Conservation (phyloP, 306 rosid species). For the Vachellia collinsii region DNA sequence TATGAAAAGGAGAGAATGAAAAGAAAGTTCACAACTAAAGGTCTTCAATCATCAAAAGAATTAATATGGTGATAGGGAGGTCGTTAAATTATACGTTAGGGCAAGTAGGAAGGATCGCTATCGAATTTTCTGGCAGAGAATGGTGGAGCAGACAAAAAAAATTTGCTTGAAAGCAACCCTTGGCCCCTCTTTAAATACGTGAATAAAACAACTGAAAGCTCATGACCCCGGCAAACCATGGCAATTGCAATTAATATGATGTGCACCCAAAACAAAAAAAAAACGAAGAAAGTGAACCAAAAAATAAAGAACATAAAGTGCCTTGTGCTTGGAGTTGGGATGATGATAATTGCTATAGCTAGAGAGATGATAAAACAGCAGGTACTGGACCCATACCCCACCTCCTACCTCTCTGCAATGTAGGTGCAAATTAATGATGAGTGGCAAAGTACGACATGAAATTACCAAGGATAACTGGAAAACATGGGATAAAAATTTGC, state of each 20-base stretch:
- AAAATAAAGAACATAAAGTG: not conserved
- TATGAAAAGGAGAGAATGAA: slow-evolving; percentile 18
- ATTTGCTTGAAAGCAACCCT: slow-evolving; percentile 9
- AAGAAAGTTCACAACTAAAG: slow-evolving; percentile 15
- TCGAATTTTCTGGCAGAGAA: slow-evolving; percentile 9
- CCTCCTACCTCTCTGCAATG: slow-evolving; percentile 11
- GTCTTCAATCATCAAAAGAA: not conserved
- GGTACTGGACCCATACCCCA: slow-evolving; percentile 7
- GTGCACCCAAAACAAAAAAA: not conserved
- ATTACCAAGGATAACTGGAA: not conserved
- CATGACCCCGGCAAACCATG: not conserved
- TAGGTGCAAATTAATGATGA: slow-evolving; percentile 23
- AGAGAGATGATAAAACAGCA: slow-evolving; percentile 10
- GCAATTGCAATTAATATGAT: slow-evolving; percentile 6
- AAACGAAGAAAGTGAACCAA: not conserved
- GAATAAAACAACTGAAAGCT: slow-evolving; percentile 2
- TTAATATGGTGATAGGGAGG: slow-evolving; percentile 1
- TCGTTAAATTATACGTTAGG: slow-evolving; percentile 4
- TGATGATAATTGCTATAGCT: not conserved
- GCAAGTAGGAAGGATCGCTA: slow-evolving; percentile 8
- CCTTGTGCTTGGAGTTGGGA: slow-evolving; percentile 2
- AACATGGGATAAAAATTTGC: not conserved
- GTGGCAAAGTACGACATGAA: not conserved
- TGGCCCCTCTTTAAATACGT: slow-evolving; percentile 22
- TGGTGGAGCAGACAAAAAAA: slow-evolving; percentile 6